These are phyloP conservation scores for Colletotrichum horii DNA, from an alignment of 2,329 filamentous ascomycete species.

Conservation along the genomic window DNA sequence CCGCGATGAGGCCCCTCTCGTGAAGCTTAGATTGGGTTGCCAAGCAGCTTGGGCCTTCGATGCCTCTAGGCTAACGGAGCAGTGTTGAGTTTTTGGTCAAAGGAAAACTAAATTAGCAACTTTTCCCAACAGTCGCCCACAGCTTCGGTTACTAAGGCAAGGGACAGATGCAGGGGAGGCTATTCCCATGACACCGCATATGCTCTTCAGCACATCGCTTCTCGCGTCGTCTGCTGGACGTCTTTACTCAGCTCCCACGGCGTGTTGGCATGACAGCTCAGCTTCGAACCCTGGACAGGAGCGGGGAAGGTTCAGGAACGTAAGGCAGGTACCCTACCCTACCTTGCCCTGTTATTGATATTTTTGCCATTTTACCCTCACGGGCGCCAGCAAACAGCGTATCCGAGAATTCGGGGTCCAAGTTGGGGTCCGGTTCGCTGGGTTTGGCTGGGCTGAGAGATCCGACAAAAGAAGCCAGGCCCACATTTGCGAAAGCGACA, in stretches of 20 bases:
- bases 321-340: neutral
- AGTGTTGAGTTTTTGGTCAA: neutral
- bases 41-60: neutral
- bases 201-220: neutral
- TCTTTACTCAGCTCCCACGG: neutral
- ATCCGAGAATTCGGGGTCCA: conserved; percentile 4
- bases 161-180: neutral
- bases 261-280: neutral
- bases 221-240: neutral
- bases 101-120: neutral
- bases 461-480: neutral
- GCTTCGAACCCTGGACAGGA: neutral
- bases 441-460: neutral
- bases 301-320: neutral
- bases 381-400: neutral
- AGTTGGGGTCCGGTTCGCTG: neutral
- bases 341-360: neutral
- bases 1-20: neutral
- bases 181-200: neutral
- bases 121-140: neutral
- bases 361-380: neutral
- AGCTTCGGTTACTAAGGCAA: neutral
- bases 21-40: neutral
- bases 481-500: conserved; percentile 4
- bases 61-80: neutral